Base-by-base conservation (phyloP, 805 yeast genomes). In the Sugiyamaella mastotermitis region DNA sequence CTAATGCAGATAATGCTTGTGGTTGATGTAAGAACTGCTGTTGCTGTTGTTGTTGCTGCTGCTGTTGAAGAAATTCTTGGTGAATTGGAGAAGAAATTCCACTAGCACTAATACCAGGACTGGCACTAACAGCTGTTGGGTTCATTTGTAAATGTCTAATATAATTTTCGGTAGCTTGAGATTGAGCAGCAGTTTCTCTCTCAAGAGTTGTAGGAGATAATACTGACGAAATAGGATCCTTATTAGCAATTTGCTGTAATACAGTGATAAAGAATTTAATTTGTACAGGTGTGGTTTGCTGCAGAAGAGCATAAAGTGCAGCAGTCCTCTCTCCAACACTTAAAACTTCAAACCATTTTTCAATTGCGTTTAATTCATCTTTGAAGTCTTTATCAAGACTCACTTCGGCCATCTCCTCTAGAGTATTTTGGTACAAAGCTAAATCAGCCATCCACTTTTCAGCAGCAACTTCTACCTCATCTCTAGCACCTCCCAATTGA, bases 271-370 rank as follows among this genome's bases (percentile, higher is more conserved):
- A 56, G 33, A 57, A 57, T 24, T 57, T 43, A 42, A 51, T 49
- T 48, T 60, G 64, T 8, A 50, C 57, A n/a, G 57, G 59, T 20
- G 57, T 47, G 17, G 60, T 45, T 30, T 57, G 64, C 38, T 58
- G 58, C 15, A 61, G 49, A 26, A 66, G 52, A 8, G 68, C 48
- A 34, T 56, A 49, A 34, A 65, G 45, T 7, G 69, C 55, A 21
- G 66, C 60, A 5, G 64, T 52, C 25, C 66, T 61, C 45, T 65
- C 70, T 18, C 53, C 54, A 23, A 55, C 55, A 33, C 54, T 49
- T 22, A 65, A 55, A 23, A 56, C 54, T 27, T 60, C 56, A 47
- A 62, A 65, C 71, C 71, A 65, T 36, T 55, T 53, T 46, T 61
- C 68, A 40, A 64, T 52, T 23, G 61, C 56, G 31, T 44, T 39